Percentiles rank a stretch among this genome's conserved stretches.
Conservation (phyloP, 2,329 filamentous ascomycete species). For the Phoma herbarum region DNA sequence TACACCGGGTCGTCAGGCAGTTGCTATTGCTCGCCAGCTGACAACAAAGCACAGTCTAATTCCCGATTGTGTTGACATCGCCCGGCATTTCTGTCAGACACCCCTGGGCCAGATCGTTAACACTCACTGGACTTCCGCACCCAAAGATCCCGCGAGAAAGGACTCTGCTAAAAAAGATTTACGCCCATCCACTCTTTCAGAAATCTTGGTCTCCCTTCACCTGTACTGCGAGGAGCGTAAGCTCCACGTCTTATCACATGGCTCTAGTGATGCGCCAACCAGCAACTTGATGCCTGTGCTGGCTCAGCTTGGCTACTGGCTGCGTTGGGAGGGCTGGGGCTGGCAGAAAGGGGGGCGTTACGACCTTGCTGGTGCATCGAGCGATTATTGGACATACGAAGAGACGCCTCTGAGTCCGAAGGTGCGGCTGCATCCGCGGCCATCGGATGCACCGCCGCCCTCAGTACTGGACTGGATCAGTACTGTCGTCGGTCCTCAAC, state of each 20-base stretch:
- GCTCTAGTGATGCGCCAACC: conserved; percentile 56
- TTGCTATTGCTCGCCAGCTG: conserved; percentile 39
- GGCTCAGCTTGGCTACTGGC: conserved; percentile 82
- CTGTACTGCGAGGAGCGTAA: conserved; percentile 90
- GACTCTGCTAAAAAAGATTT: conserved; percentile 48
- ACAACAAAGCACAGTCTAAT: conserved; percentile 41
- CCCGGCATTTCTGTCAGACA: conserved; percentile 47
- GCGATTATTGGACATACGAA: conserved; percentile 65
- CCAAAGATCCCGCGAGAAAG: conserved; percentile 46
- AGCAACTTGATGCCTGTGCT: conserved; percentile 74
- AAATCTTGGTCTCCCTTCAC: conserved; percentile 77
- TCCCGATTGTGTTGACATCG: conserved; percentile 40
- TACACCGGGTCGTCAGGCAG: conserved; percentile 21
- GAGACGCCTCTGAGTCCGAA: conserved; percentile 52
- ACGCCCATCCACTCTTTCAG: conserved; percentile 68
- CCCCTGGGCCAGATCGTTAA: conserved; percentile 52
- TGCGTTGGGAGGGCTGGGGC: conserved; percentile 75
- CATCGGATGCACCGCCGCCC: conserved; percentile 62
- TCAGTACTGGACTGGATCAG: conserved; percentile 65
- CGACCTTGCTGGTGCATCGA: conserved; percentile 66
- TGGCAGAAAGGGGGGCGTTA: conserved; percentile 64
- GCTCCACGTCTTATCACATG: conserved; percentile 69
- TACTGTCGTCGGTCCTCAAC: conserved; percentile 40
- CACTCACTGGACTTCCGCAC: conserved; percentile 58
- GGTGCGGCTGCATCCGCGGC: conserved; percentile 41